These are phyloP conservation scores for Pyrus communis DNA, from an alignment of 306 rosid genomes.

Conservation along the genomic window DNA sequence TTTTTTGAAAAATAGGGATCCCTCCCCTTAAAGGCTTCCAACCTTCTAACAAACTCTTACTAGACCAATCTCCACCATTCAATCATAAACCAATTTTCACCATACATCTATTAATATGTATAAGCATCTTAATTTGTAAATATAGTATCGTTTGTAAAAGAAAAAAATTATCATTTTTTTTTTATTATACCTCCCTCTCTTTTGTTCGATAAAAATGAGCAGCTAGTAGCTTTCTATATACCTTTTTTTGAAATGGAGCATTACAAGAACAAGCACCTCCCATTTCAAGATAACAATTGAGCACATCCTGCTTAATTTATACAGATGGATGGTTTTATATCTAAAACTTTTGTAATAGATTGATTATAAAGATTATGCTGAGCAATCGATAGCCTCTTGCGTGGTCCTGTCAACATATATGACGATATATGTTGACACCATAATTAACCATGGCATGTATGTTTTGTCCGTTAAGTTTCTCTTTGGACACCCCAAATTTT, in stretches of 20 bases:
- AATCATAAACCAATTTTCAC: no score
- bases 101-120: no score
- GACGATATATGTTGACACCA: constrained; percentile 8
- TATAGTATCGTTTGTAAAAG: neutral
- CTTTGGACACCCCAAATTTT: neutral
- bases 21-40: no score
- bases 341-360: neutral
- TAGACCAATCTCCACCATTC: no score
- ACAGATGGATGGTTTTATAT: neutral
- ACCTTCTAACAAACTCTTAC: no score
- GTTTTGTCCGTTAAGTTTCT: neutral
- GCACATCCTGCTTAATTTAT: neutral
- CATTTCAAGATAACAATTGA: neutral
- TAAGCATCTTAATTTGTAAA: neutral
- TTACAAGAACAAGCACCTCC: neutral
- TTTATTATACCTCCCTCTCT: neutral
- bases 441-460: constrained; percentile 16
- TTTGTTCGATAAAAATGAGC: neutral
- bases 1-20: no score
- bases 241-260: neutral
- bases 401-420: neutral
- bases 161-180: no score
- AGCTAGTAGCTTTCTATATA: neutral
- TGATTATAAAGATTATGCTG: neutral
- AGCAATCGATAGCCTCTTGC: neutral